Base-by-base conservation (phyloP, 2,329 filamentous ascomycete genomes). In the Parasarocladium wereldwijsianum region DNA sequence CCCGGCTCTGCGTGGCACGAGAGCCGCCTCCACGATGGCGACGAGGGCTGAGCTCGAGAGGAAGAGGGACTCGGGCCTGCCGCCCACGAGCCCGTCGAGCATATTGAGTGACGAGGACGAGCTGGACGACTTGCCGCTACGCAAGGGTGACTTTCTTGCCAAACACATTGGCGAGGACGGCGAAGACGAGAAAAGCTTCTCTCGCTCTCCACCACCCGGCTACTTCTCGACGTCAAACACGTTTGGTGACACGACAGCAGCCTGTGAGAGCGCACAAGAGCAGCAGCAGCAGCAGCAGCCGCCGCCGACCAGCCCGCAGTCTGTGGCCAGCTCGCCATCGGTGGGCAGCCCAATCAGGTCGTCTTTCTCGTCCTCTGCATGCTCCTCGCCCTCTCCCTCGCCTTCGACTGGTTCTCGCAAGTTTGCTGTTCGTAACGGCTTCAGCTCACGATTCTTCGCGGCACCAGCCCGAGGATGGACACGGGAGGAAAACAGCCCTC, bases 1-100 rank as follows among this genome's bases (percentile, higher is more conserved):
- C 39, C 66, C 66, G 13, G 60, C 65, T 11, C 54, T 70, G 32
- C 57, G 66, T 5, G 23, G 27, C 10, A n/a, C 12, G 21, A 9
- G 24, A 20, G 8, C 12, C 34, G 47, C 42, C 22, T 28, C 30
- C 50, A 52, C 13, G 32, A 36, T 14, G 37, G 47, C 9, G 43
- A 48, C 15, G 38, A 40, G 24, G 39, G 47, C 10, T 9, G 4
- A 12, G 15, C 54, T 62, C 35, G 52, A 55, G 35, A 56, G 55
- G 46, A 73, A 67, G 47, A 57, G 70, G 35, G 67, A 73, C 40
- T 73, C 67, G 15, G 64, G 59, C 6, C 57, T 66, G 30, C 60
- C 62, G 29, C 54, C 60, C 9, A 62, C 60, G 11, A 51, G 55
- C 18, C 60, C 59, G 16, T 42, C 44, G 9, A 36, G 28, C 28